phyloP scores from a whole-genome alignment of 495 filamentous ascomycete genomes.

The Daldinia concentrica region DNA sequence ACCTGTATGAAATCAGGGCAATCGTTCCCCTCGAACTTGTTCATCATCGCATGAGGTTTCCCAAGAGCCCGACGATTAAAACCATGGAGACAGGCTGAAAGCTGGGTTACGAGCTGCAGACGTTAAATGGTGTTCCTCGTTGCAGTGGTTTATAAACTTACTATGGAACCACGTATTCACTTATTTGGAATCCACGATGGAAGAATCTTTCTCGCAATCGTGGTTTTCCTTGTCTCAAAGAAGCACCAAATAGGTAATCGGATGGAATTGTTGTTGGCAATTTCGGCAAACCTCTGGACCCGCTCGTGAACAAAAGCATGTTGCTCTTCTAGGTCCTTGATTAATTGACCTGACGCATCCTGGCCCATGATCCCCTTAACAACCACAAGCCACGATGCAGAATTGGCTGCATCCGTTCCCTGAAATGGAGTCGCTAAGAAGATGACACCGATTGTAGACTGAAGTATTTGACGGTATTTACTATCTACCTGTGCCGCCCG shows the following conservation, averaged over 20 bases:
- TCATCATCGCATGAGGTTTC: conserved; percentile 29
- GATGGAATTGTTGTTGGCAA: conserved; percentile 4
- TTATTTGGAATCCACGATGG: neutral
- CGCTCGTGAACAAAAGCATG: conserved; percentile 8
- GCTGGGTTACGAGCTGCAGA: conserved; percentile 34
- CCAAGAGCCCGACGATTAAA: conserved; percentile 22
- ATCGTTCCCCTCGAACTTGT: conserved; percentile 27
- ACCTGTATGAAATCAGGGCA: conserved; percentile 31
- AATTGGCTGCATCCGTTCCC: conserved; percentile 23
- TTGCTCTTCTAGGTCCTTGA: conserved; percentile 10
- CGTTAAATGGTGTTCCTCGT: conserved; percentile 11
- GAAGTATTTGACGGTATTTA: conserved; percentile 27
- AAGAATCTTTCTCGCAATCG: conserved; percentile 5
- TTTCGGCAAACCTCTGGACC: conserved; percentile 8
- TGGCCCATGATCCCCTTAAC: conserved; percentile 14
- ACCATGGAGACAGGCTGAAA: conserved; percentile 35
- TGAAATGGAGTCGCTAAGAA: conserved; percentile 37
- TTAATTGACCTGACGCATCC: conserved; percentile 2
- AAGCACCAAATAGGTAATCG: conserved; percentile 13
- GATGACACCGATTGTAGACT: conserved; percentile 31
- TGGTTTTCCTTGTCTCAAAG: conserved; percentile 12
- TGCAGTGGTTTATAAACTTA: conserved; percentile 12
- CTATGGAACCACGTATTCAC: conserved; percentile 1
- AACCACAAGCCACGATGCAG: conserved; percentile 7
- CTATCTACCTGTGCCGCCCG: conserved; percentile 33